phyloP scores from a whole-genome alignment of 495 filamentous ascomycete genomes.

The Achaetomiella virescens region DNA sequence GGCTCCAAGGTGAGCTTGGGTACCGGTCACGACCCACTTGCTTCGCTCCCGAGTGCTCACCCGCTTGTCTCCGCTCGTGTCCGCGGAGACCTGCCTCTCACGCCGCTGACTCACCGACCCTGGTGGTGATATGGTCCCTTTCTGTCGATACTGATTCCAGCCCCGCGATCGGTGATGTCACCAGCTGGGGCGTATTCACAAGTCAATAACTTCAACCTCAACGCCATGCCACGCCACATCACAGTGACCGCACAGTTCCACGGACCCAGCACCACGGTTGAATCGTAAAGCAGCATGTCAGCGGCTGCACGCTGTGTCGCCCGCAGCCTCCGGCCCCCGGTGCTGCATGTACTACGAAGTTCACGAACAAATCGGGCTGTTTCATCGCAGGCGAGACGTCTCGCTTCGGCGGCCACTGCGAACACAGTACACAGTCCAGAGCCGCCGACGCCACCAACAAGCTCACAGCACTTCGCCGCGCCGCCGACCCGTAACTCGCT shows the following conservation, averaged over 20 bases:
- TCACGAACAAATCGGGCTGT: background rate
- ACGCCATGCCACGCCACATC: slow-evolving; percentile 3
- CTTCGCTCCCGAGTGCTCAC: background rate
- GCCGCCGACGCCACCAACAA: background rate
- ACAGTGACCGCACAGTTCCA: background rate
- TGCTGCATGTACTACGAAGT: slow-evolving; percentile 2
- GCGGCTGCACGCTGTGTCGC: slow-evolving; percentile 9
- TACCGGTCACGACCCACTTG: background rate
- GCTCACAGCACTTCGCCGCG: background rate
- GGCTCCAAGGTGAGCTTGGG: background rate
- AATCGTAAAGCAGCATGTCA: slow-evolving; percentile 11
- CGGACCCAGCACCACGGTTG: background rate
- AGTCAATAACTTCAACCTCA: background rate
- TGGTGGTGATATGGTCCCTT: background rate
- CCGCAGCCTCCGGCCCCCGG: slow-evolving; percentile 15
- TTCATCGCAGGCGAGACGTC: slow-evolving; percentile 10
- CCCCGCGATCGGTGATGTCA: background rate
- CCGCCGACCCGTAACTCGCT: background rate
- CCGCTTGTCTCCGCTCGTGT: background rate
- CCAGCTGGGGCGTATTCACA: background rate
- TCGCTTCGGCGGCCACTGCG: slow-evolving; percentile 10
- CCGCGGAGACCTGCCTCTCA: slow-evolving; percentile 4
- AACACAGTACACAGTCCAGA: background rate
- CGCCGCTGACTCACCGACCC: background rate
- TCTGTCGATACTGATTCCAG: background rate